Conservation (phyloP, 805 yeast species). For the Candida silvicultrix region DNA sequence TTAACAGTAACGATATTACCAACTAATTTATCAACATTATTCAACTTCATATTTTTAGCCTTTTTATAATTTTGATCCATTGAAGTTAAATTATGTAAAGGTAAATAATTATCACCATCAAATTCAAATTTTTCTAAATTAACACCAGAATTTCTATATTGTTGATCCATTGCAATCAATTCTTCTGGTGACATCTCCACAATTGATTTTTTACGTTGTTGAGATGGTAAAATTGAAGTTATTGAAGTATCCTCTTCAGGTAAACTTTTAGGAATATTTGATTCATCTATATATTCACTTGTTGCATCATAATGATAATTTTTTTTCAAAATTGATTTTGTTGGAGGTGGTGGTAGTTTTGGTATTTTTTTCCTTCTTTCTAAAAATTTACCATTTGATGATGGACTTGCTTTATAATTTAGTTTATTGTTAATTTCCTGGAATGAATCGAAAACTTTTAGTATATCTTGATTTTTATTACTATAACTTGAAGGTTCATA, state of each 20-base stretch:
- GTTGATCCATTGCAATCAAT: slow-evolving; percentile 19
- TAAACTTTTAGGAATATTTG: not conserved
- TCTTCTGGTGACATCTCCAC: slow-evolving; percentile 22
- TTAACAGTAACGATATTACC: slow-evolving; percentile 4
- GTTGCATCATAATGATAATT: not conserved
- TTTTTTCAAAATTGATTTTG: slow-evolving; percentile 17
- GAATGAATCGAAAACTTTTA: slow-evolving; percentile 13
- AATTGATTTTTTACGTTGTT: slow-evolving; percentile 16
- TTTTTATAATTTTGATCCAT: slow-evolving; percentile 3
- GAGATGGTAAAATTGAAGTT: not conserved
- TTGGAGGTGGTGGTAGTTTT: slow-evolving; percentile 21
- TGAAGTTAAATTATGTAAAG: slow-evolving; percentile 3
- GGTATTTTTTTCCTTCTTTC: slow-evolving; percentile 9
- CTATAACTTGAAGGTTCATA: slow-evolving; percentile 7
- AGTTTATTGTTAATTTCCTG: slow-evolving; percentile 4
- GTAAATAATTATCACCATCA: slow-evolving; percentile 19
- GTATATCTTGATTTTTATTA: slow-evolving; percentile 8
- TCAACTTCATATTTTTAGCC: slow-evolving; percentile 2
- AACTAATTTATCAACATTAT: slow-evolving; percentile 15
- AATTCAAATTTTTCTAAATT: slow-evolving; percentile 15
- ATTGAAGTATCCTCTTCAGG: not conserved
- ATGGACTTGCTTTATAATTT: not conserved
- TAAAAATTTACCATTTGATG: not conserved
- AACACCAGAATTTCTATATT: slow-evolving; percentile 14
- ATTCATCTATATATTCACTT: not conserved